Base-by-base conservation (phyloP, 768 basidiomycete species). In the Leucogyrophana mollusca region DNA sequence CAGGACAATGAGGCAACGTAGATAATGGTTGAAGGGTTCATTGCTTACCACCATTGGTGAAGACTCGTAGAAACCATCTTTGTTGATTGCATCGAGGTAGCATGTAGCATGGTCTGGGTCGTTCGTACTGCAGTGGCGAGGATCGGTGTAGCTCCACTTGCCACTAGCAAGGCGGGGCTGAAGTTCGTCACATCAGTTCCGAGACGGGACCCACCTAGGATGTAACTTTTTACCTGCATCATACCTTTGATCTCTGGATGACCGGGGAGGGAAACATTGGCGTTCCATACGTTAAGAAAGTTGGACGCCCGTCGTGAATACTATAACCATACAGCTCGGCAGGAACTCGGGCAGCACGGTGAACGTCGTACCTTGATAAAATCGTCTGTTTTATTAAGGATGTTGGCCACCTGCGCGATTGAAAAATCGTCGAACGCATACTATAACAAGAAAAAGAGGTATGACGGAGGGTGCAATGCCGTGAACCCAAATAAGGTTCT, bases 21-120 rank as follows among this genome's bases (percentile, higher is more conserved):
- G n/a, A n/a, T n/a, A n/a, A n/a, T n/a, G n/a, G n/a, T n/a, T n/a
- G n/a, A n/a, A n/a, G n/a, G n/a, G n/a, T n/a, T n/a, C n/a, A n/a
- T n/a, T n/a, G 57, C 76, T 58, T 61, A 82, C 82, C 33, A 79
- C 72, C 34, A 83, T 73, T 0, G 82, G 82, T 4, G 80, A 80
- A 23, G 74, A 71, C 66, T 85, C 83, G 55, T 85, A 85, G 58
- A 83, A 85, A 1, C 83, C 82, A 58, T 85, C 82, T 9, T 71
- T 59, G 23, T 76, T 76, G 10, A 63, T 70, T 9, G 77, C 73
- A 50, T 82, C 74, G 48, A 85, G 59, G 65, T 80, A 83, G 53
- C 83, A 85, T 0, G 80, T 81, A 1, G 82, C 72, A 21, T 71
- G 64, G 3, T 61, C 61, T 0, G 82, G 83, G 52, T 83, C 82